Evolutionary conservation across 352 stramenopile genomes (phyloP), one percentile per base, ranked within the genome.

Genomic region (Salisapilia sapeloensis): DNA sequence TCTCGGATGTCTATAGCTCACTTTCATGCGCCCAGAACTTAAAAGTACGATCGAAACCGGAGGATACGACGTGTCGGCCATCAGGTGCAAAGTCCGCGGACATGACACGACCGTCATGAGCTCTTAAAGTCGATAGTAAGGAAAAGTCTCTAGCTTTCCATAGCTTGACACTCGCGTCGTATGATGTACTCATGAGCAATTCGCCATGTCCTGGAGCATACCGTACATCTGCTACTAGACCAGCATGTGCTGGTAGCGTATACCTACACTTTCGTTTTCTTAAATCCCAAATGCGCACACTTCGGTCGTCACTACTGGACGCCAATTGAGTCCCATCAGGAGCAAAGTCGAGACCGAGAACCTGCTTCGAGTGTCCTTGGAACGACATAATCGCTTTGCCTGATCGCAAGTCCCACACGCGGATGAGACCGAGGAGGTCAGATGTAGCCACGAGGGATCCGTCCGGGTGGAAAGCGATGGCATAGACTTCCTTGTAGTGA

Each of bases 51-150:
- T 96, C 84, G 30, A 90, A 91, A 5, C 79, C 80, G 31, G 72
- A 91, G 3, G 80, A 92, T 10, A 93, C 81, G 16, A 94, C 21
- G 45, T 91, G 78, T 37, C 60, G 79, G 35, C 94, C 82, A 35
- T 96, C 78, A 7, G 60, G 60, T 16, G 90, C 61, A 25, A 97
- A 74, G 53, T 96, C 90, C 8, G 87, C 70, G 4, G 77, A 69
- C 78, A 95, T 97, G 16, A 97, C 74, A 50, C 97, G 96, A 31
- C 90, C 91, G 42, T 96, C 84, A 51, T 97, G 93, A 19, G 85
- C 92, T 29, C 78, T 56, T 21, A 97, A 58, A 24, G 67, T 87
- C 6, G 57, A 50, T 35, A 98, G 47, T 10, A 89, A 64, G 42
- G 67, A 82, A 85, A 84, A 97, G 59, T 96, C 81, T 24, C 90